Conservation (phyloP, 2,329 filamentous ascomycete species). For the Claviceps spartinae region DNA sequence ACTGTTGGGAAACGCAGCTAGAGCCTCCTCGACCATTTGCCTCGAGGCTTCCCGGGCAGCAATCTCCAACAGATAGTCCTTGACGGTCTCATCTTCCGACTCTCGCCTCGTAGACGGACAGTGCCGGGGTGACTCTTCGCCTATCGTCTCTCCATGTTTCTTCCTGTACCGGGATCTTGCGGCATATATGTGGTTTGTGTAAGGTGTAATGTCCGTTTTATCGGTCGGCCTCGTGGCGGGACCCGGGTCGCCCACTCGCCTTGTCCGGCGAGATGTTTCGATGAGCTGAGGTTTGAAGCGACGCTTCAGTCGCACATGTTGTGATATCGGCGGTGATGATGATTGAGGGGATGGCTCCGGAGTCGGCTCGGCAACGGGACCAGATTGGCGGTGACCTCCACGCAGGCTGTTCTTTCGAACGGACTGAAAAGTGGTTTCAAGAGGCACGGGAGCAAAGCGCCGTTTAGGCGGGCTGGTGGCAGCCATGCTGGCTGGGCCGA, state of each 20-base stretch:
- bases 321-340: slow-evolving; percentile 28
- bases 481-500: slow-evolving; percentile 19
- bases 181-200: slow-evolving; percentile 46
- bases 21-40: slow-evolving; percentile 63
- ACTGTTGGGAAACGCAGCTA: slow-evolving; percentile 65
- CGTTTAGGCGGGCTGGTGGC: slow-evolving; percentile 31
- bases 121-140: slow-evolving; percentile 18
- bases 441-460: slow-evolving; percentile 54
- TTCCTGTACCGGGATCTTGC: slow-evolving; percentile 26
- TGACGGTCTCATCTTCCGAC: slow-evolving; percentile 61
- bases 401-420: slow-evolving; percentile 25
- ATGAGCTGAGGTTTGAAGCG: slow-evolving; percentile 68
- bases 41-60: slow-evolving; percentile 69
- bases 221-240: slow-evolving; percentile 51
- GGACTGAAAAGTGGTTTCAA: slow-evolving; percentile 57
- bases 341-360: slow-evolving; percentile 39
- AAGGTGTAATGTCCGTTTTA: slow-evolving; percentile 59
- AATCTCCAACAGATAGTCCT: slow-evolving; percentile 64
- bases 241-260: slow-evolving; percentile 49
- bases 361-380: slow-evolving; percentile 44
- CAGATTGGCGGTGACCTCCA: slow-evolving; percentile 11
- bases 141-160: slow-evolving; percentile 16
- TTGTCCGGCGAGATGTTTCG: slow-evolving; percentile 61
- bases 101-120: slow-evolving; percentile 41
- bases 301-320: slow-evolving; percentile 27